These are phyloP conservation scores for Boletellus ananas DNA, from an alignment of 768 basidiomycete genomes.

Conservation along the genomic window DNA sequence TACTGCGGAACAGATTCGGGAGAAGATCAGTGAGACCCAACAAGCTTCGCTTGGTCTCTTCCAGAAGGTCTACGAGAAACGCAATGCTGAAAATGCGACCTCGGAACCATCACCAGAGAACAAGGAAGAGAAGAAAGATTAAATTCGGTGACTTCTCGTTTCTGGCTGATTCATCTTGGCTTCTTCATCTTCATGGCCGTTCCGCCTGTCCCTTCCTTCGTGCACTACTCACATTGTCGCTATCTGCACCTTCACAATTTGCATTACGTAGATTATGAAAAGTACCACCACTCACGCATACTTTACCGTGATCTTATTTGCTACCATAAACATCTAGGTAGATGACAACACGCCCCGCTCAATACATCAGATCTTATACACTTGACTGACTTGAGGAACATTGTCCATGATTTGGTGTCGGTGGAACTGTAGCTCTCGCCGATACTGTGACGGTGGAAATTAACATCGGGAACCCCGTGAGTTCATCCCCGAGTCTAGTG, in stretches of 20 bases:
- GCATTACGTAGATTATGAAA: slow-evolving; percentile 31
- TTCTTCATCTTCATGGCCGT: slow-evolving; percentile 12
- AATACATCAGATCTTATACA: slow-evolving; percentile 7
- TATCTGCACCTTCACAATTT: slow-evolving; percentile 4
- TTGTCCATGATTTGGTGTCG: too few relatives aligned
- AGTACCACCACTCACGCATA: slow-evolving; percentile 26
- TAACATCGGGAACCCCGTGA: too few relatives aligned
- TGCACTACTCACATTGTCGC: slow-evolving; percentile 5
- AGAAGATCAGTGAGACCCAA: slow-evolving; percentile 92
- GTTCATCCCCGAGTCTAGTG: too few relatives aligned
- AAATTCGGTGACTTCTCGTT: slow-evolving; percentile 25
- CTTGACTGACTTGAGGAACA: too few relatives aligned
- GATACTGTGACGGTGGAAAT: too few relatives aligned
- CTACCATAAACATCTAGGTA: slow-evolving; percentile 10
- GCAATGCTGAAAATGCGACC: slow-evolving; percentile 63
- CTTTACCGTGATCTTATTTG: slow-evolving; percentile 20
- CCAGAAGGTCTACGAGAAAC: slow-evolving; percentile 97
- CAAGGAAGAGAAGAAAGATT: slow-evolving; percentile 83
- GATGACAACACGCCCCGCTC: slow-evolving; percentile 23
- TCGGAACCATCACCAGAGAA: slow-evolving; percentile 41
- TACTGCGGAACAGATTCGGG: slow-evolving; percentile 83
- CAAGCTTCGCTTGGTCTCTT: slow-evolving; percentile 93
- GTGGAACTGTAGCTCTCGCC: too few relatives aligned
- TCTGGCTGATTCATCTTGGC: background rate
- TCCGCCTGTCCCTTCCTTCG: slow-evolving; percentile 27